Evolutionary conservation across 2,329 filamentous ascomycete genomes (phyloP), one percentile per base, ranked within the genome.

Genomic region (Penicillium verrucosum): DNA sequence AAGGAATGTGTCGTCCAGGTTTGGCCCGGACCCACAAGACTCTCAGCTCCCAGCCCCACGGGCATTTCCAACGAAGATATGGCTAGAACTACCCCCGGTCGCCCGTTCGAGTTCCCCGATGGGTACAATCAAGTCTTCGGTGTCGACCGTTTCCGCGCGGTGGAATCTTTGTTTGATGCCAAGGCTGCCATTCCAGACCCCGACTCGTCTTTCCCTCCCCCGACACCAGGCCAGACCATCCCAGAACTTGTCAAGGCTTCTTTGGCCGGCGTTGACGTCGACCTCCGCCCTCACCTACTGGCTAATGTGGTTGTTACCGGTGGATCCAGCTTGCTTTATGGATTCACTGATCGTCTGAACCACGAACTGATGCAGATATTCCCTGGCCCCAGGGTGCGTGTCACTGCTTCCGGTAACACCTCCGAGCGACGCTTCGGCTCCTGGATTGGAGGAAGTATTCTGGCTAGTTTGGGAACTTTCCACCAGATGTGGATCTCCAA

Each of bases 401-500:
- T 99, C 37, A 89, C 94, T 66, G 91, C 94, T 0, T 88, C 92
- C 0, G 90, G 91, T 18, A 85, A 93, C 67, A 89, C 89, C 0
- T 89, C 88, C 37, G 95, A 99, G 81, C 81, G 95, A 52, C 89
- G 92, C 63, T 97, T 96, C 74, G 92, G 90, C 23, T 87, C 90
- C 48, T 99, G 94, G 93, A 92, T 99, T 65, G 94, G 95, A 45
- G 94, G 94, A 44, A 97, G 92, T 76, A 97, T 99, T 66, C 80
- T 99, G 65, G 92, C 90, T 7, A 97, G 92, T 75, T 76, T 99
- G 77, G 95, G 95, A 10, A 96, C 92, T 14, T 99, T 99, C 78
- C 94, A 99, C 78, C 94, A 99, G 80, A 93, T 99, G 89, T 99
- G 94, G 94, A 95, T 99, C 67, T 93, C 89, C 25, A 90, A 87